Base-by-base conservation (phyloP, 805 yeast genomes). In the Ogataea siamensis region DNA sequence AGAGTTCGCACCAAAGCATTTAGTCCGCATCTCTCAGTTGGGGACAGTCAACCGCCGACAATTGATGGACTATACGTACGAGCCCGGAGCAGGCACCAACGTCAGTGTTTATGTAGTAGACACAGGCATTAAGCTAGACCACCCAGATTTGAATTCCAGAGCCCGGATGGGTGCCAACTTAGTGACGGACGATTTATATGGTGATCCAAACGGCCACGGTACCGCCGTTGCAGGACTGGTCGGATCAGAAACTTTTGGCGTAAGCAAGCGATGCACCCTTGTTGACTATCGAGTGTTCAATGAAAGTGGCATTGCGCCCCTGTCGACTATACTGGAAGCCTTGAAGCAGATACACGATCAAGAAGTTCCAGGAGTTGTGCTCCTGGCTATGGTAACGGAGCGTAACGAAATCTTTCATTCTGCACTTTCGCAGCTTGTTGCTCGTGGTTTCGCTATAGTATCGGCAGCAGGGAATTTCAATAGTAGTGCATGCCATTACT, bases 181-280 rank as follows among this genome's bases (percentile, higher is more conserved):
- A 10, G 41, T 45, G n/a, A 47, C 60, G 10, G 55, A 57, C 17
- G 50, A 50, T 4, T 52, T 43, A 10, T 17, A 28, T 5, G 53
- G 50, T 6, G 66, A 63, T 28, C 50, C 52, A 10, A 64, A 73
- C 53, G 80, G 78, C 4, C 82, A 76, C 51, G 83, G 82, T 1
- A 73, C 80, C 1, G 76, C 73, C 32, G 68, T 76, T 15, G 80
- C 82, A 0, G 80, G 80, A 2, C 56, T 75, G 7, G 58, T 74
- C 27, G 78, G 76, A 0, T 69, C 79, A 1, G 63, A 63, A 25
- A 59, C 73, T 0, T 74, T 62, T 50, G 83, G 83, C 2, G 76
- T 73, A 15, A 69, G 80, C 15, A 77, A 77, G 49, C 57, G 61
- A 42, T 61, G 64, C 23, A 63, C 61, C 34, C 43, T 70, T 28